Base-by-base conservation (phyloP, 148 eudicot species). In the Rhododendron ferrugineum region DNA sequence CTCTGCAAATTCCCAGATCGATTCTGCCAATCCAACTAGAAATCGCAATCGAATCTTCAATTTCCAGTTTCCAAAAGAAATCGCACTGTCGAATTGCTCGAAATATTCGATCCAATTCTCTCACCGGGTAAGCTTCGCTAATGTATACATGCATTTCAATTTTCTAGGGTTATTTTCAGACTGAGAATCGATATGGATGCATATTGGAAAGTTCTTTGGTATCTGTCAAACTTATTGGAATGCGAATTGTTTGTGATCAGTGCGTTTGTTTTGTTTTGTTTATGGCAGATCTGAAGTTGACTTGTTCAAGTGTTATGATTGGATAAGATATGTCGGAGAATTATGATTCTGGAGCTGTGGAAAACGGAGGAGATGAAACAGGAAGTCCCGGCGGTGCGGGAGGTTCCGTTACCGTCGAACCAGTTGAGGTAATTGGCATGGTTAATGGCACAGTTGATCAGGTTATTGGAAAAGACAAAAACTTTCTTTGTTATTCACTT, bases 291-390 rank as follows among this genome's bases (percentile, higher is more conserved):
- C 32, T 36, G 28, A 1, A 28, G 2, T 64, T 62, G 44, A 44
- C 32, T 68, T 30, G 13, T n/a, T 64, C 7, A 44, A 11, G 46
- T 37, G 46, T 86, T 82, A 64, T 86, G 77, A 82, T 76, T 26
- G 86, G 56, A 77, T 11, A n/a, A 50, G 82, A 92, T 40, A 40
- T 91, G 94, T 84, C 93, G 54, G 92, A 46, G 11, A 62, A 85
- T 85, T 74, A 81, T 83, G 90, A 86, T 79, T 84, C 86, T 40
- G 78, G 64, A 40, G 79, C 82, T 84, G 82, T 15, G 37, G 82
- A 77, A 77, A 54, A 75, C 76, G 85, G 66, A 54, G 85, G 3
- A 80, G 89, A 30, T 75, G 84, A 26, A 78, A 82, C 83, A 56
- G 87, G 80, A 58, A 87, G 70, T 76, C 84, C 81, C 11, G 75